Conservation (phyloP, 179 eudicot genomes). For the Heliamphora pulchella region DNA sequence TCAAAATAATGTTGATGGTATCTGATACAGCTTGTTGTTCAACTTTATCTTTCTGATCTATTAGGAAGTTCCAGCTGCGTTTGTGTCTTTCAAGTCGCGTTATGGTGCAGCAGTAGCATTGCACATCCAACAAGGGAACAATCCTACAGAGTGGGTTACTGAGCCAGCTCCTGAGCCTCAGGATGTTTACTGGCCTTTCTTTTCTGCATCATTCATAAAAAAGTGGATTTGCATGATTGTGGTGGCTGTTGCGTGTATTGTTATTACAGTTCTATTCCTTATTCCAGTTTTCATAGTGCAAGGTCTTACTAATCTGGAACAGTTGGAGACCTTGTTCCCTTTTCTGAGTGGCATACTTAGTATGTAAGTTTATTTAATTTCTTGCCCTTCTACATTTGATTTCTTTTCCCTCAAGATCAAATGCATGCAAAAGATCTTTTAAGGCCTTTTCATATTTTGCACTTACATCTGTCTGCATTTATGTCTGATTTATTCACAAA, state of each 20-base stretch:
- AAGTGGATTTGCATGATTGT: slow-evolving; percentile 62
- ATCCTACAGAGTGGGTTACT: slow-evolving; percentile 91
- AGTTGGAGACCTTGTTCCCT: slow-evolving; percentile 71
- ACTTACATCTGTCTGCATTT: background rate
- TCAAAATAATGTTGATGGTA: background rate
- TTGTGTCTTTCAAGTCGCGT: slow-evolving; percentile 79
- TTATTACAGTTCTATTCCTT: slow-evolving; percentile 62
- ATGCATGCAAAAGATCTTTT: background rate
- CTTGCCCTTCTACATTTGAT: background rate
- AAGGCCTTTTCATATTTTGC: background rate
- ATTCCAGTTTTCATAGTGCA: slow-evolving; percentile 74
- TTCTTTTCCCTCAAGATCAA: background rate
- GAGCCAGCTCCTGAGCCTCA: slow-evolving; percentile 86
- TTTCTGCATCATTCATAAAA: slow-evolving; percentile 62
- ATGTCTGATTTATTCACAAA: background rate
- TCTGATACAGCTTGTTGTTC: background rate
- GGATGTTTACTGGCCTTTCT: slow-evolving; percentile 93
- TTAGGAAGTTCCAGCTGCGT: slow-evolving; percentile 92
- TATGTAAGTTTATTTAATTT: slow-evolving; percentile 42
- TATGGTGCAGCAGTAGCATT: slow-evolving; percentile 64
- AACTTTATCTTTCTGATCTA: slow-evolving; percentile 12
- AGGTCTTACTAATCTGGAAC: slow-evolving; percentile 77
- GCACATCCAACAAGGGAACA: slow-evolving; percentile 64
- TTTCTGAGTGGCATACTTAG: slow-evolving; percentile 50
- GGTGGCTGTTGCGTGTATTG: slow-evolving; percentile 37